These are phyloP conservation scores for Luffa acutangula DNA, from an alignment of 306 rosid species.

Conservation along the genomic window DNA sequence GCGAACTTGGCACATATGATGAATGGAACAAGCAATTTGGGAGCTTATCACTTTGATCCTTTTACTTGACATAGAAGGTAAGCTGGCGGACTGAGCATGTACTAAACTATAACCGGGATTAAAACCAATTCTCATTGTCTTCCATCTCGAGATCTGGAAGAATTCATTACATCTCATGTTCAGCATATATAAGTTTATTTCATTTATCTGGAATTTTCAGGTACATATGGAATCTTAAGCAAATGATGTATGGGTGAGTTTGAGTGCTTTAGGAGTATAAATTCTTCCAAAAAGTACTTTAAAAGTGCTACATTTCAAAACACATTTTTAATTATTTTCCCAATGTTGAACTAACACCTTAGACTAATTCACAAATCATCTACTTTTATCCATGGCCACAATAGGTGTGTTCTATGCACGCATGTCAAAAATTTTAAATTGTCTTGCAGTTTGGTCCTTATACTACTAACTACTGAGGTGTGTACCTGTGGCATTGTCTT, in stretches of 20 bases:
- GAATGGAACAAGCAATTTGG: slow-evolving; percentile 83
- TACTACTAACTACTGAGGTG: neutral
- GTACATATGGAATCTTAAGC: neutral
- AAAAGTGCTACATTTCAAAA: no score
- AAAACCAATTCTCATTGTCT: neutral
- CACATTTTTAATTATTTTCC: neutral
- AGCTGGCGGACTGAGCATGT: neutral
- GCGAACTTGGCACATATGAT: slow-evolving; percentile 56
- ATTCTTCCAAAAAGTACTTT: neutral
- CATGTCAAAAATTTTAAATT: neutral
- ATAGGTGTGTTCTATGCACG: neutral
- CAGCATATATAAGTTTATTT: neutral
- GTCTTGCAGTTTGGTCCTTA: neutral
- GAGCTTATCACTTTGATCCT: slow-evolving; percentile 25
- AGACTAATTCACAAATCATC: neutral
- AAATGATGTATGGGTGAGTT: neutral
- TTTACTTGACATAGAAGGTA: neutral
- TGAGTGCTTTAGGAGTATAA: neutral
- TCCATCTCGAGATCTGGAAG: neutral
- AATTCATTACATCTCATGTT: neutral
- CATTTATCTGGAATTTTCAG: neutral
- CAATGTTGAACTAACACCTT: neutral
- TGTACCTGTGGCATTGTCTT: neutral
- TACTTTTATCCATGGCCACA: neutral
- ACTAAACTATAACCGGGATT: neutral